phyloP scores from a whole-genome alignment of 805 yeast genomes.

The Saccharomycopsis babjevae region DNA sequence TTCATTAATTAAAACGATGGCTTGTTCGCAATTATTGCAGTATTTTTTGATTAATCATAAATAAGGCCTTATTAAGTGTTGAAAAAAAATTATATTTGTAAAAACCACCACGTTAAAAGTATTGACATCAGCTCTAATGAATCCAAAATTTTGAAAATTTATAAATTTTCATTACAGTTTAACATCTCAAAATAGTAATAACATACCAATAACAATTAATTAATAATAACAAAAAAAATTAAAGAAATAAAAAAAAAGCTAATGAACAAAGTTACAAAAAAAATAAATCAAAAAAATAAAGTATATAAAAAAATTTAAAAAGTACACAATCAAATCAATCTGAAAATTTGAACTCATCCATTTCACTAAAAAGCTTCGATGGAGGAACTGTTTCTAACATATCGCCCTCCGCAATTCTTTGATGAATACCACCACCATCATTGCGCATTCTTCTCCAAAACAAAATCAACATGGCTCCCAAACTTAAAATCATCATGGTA shows the following conservation, averaged over 20 bases:
- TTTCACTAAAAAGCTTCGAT: constrained; percentile 33
- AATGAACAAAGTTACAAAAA: not conserved
- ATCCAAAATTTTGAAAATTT: not conserved
- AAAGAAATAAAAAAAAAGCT: not conserved
- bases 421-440: constrained; percentile 35
- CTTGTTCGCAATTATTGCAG: too few relatives aligned
- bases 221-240: not conserved
- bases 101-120: too few relatives aligned
- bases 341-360: constrained; percentile 17
- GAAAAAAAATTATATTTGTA: too few relatives aligned
- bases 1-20: too few relatives aligned
- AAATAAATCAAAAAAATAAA: not conserved
- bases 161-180: not conserved
- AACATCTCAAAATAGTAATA: not conserved
- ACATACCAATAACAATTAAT: not conserved
- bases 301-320: not conserved
- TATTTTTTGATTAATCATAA: too few relatives aligned
- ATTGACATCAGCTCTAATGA: not conserved
- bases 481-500: constrained; percentile 33
- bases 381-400: constrained; percentile 59
- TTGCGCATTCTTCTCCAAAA: constrained; percentile 28
- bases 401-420: constrained; percentile 50
- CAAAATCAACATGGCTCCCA: constrained; percentile 28
- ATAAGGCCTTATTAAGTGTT: too few relatives aligned
- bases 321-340: not conserved